Percentiles rank a stretch among this genome's conserved stretches.
phyloP scores from a whole-genome alignment of 306 rosid species.

The Hippophae tibetana region DNA sequence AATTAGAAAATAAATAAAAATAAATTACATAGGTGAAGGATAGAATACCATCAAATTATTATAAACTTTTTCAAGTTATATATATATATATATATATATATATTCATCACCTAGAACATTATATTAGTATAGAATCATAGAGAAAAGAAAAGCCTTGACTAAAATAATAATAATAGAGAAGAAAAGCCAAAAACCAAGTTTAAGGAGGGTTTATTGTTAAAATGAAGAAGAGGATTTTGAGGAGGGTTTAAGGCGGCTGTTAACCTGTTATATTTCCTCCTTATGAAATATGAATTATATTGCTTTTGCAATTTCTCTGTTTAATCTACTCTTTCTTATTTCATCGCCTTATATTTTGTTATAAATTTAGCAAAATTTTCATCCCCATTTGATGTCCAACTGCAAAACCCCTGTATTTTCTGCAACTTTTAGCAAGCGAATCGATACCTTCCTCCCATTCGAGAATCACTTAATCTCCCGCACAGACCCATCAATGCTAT shows the following conservation, averaged over 20 bases:
- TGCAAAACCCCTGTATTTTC: constrained; percentile 20
- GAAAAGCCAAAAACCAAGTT: no score
- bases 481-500: constrained; percentile 27
- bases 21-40: no score
- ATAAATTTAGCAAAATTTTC: not conserved
- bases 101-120: no score
- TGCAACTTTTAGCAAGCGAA: constrained; percentile 18
- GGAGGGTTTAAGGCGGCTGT: constrained; percentile 36
- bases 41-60: no score
- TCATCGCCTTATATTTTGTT: not conserved
- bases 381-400: constrained; percentile 40
- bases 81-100: no score
- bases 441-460: constrained; percentile 15
- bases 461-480: constrained; percentile 4
- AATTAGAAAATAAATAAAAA: no score
- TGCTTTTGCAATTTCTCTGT: constrained; percentile 5
- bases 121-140: no score
- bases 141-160: no score
- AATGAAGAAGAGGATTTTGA: not conserved
- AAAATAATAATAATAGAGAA: no score
- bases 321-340: constrained; percentile 1
- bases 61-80: no score
- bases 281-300: constrained; percentile 28
- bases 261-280: not conserved
- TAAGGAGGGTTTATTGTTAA: no score